Evolutionary conservation across 2,329 filamentous ascomycete species (phyloP).

Genomic region (Fusarium austroafricanum): DNA sequence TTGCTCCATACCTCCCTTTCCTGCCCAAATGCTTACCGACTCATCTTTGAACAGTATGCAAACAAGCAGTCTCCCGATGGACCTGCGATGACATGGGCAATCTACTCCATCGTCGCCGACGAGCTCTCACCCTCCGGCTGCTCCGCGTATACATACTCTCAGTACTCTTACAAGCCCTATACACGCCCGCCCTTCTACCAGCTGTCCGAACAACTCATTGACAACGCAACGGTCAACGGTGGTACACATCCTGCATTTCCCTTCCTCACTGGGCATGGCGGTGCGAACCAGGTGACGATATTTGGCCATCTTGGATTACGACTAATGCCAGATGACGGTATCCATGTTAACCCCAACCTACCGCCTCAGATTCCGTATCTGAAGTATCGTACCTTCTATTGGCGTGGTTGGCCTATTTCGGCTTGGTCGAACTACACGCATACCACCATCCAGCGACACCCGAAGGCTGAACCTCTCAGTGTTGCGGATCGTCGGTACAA

Average conservation of each 20-base stretch:
- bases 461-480: background rate
- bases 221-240: background rate
- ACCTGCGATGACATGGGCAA: slow-evolving; percentile 7
- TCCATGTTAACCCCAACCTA: background rate
- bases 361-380: background rate
- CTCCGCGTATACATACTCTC: slow-evolving; percentile 6
- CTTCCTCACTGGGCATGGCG: slow-evolving; percentile 2
- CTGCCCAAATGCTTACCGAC: too few species aligned
- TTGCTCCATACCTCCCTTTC: too few species aligned
- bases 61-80: slow-evolving; percentile 3
- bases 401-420: slow-evolving; percentile 3
- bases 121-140: slow-evolving; percentile 4
- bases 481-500: background rate
- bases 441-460: background rate
- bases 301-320: slow-evolving; percentile 4
- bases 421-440: slow-evolving; percentile 6
- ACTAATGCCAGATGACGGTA: background rate
- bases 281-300: background rate
- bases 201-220: slow-evolving; percentile 3
- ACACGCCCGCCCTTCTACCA: background rate
- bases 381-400: background rate
- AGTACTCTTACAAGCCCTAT: slow-evolving; percentile 8
- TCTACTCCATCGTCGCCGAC: slow-evolving; percentile 3
- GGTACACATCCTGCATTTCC: slow-evolving; percentile 5
- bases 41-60: background rate